These are phyloP conservation scores for Penicillium silybi DNA, from an alignment of 495 filamentous ascomycete species.

Conservation along the genomic window DNA sequence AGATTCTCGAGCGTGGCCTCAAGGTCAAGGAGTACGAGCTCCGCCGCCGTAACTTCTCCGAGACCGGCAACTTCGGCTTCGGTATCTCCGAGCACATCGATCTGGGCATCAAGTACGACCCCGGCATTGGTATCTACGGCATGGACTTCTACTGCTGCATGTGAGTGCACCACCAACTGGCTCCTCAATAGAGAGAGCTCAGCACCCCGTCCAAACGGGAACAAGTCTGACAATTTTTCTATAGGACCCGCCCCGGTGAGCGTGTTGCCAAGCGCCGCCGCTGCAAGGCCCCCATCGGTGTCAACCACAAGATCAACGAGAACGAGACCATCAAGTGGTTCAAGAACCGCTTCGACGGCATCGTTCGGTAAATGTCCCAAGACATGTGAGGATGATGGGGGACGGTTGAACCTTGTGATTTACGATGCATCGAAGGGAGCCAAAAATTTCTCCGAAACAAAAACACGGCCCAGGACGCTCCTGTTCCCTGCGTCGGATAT, in stretches of 20 bases:
- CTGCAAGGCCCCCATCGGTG: constrained; percentile 78
- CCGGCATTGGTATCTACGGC: constrained; percentile 98
- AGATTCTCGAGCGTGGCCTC: constrained; percentile 99
- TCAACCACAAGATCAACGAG: constrained; percentile 86
- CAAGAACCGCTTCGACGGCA: constrained; percentile 99
- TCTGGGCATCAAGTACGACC: constrained; percentile 99
- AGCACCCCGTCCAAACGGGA: neutral
- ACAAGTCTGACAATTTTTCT: constrained; percentile 21
- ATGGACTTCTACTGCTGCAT: constrained; percentile 99
- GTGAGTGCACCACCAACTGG: constrained; percentile 41
- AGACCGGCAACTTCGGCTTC: constrained; percentile 99
- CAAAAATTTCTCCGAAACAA: constrained; percentile 28
- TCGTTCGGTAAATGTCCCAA: constrained; percentile 69
- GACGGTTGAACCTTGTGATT: constrained; percentile 30
- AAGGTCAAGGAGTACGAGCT: constrained; percentile 99
- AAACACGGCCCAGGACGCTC: constrained; percentile 25
- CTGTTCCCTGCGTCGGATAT: constrained; percentile 30
- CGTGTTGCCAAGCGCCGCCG: constrained; percentile 93
- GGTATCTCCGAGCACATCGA: constrained; percentile 99
- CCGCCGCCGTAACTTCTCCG: constrained; percentile 97
- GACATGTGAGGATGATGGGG: constrained; percentile 21
- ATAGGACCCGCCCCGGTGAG: constrained; percentile 90
- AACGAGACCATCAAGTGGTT: constrained; percentile 97
- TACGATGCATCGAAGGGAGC: constrained; percentile 41
- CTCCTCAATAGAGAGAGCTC: neutral